A percentile compares a stretch with the other conserved stretches of the same genome.
Evolutionary conservation across 2,329 filamentous ascomycete species (phyloP).

Genomic region (Zopfia rhizophila): DNA sequence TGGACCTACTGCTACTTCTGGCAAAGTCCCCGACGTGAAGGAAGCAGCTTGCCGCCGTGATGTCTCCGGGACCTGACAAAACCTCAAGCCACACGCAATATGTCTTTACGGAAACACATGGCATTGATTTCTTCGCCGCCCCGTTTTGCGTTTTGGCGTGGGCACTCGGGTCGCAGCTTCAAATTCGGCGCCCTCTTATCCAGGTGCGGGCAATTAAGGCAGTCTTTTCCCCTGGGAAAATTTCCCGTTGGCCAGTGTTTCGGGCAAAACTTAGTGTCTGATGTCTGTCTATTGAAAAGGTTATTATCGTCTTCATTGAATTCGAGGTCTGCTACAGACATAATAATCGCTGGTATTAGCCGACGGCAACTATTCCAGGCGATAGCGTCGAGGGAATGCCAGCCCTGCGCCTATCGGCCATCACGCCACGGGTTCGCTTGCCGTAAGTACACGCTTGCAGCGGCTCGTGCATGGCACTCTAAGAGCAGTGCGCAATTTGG

Average conservation of each 20-base stretch:
- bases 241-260: conserved; percentile 36
- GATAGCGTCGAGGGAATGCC: conserved; percentile 34
- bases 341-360: conserved; percentile 44
- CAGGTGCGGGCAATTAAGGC: conserved; percentile 20
- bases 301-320: conserved; percentile 21
- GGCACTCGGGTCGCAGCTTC: conserved; percentile 15
- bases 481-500: conserved; percentile 44
- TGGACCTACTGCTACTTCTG: conserved; percentile 28
- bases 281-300: conserved; percentile 9
- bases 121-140: conserved; percentile 14
- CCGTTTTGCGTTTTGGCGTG: conserved; percentile 16
- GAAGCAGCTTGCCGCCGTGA: conserved; percentile 20
- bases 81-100: conserved; percentile 21
- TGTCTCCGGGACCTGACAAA: conserved; percentile 20
- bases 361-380: conserved; percentile 38
- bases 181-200: conserved; percentile 10
- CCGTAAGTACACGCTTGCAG: conserved; percentile 46
- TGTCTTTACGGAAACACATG: conserved; percentile 26
- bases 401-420: conserved; percentile 49
- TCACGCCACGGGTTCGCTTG: conserved; percentile 42
- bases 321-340: conserved; percentile 31
- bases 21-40: conserved; percentile 36
- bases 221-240: conserved; percentile 17
- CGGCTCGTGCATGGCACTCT: conserved; percentile 47
- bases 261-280: conserved; percentile 17